Base-by-base conservation (phyloP, 2,329 filamentous ascomycete genomes). In the Sarocladium brachiariae region DNA sequence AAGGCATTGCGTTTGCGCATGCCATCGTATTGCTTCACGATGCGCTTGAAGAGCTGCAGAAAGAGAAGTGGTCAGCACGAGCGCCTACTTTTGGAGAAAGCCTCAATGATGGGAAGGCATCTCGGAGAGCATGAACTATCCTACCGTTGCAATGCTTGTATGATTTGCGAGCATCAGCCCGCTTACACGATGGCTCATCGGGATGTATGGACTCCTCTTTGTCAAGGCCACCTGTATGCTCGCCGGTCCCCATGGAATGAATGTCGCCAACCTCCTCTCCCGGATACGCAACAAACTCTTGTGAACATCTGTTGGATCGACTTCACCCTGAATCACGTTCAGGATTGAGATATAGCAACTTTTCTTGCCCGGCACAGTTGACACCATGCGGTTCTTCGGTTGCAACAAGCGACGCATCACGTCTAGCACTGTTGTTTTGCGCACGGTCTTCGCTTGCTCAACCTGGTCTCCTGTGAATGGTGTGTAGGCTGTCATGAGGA, bases 341-440 rank as follows among this genome's bases (percentile, higher is more conserved):
- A 99, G 76, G 59, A 99, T 97, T 45, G 90, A 96, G 63, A 99
- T 97, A 73, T 99, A 99, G 74, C 93, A 99, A 71, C 90, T 96
- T 73, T 89, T 95, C 74, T 97, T 97, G 61, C 87, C 88, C 1
- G 92, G 91, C 51, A 90, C 86, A 19, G 93, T 96, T 21, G 91
- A 96, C 41, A 99, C 93, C 93, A 99, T 99, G 65, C 95, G 85
- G 70, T 99, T 99, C 77, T 99, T 99, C 34, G 93, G 93, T 70
- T 99, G 95, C 52, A 99, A 75, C 21, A 99, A 75, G 53, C 93
- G 81, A 52, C 93, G 83, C 93, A 99, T 99, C 55, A 99, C 95
- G 65, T 99, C 93, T 35, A 99, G 72, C 8, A 99, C 93, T 1
- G 93, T 99, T 2, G 95, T 99, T 72, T 97, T 99, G 55, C 95